phyloP scores from a whole-genome alignment of 2,329 filamentous ascomycete species.

The Xylaria sp. region DNA sequence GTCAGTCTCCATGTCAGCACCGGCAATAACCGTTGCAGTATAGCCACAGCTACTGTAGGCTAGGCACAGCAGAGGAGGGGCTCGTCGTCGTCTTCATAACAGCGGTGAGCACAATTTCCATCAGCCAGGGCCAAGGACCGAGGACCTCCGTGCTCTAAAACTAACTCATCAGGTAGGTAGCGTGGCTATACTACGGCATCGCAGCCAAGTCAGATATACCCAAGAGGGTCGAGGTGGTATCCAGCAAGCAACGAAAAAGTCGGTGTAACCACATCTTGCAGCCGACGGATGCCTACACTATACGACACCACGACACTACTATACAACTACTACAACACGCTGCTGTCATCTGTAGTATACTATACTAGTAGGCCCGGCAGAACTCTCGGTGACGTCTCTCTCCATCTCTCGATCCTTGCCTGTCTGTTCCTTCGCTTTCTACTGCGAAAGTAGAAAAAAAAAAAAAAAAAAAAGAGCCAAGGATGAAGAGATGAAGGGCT shows the following conservation, averaged over 20 bases:
- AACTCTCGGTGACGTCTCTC: slow-evolving; percentile 29
- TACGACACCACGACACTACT: background rate
- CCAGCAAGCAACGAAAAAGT: slow-evolving; percentile 31
- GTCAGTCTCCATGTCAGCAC: slow-evolving; percentile 20
- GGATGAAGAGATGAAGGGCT: background rate
- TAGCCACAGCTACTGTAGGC: slow-evolving; percentile 6
- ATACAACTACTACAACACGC: background rate
- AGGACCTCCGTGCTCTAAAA: slow-evolving; percentile 25
- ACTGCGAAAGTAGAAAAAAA: background rate
- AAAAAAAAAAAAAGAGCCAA: background rate
- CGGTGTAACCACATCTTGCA: slow-evolving; percentile 38
- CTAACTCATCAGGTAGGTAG: slow-evolving; percentile 14
- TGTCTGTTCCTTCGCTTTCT: background rate
- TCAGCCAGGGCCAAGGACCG: slow-evolving; percentile 28
- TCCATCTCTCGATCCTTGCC: background rate
- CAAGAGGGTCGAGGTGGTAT: slow-evolving; percentile 19
- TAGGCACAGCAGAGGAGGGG: slow-evolving; percentile 5
- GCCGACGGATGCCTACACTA: slow-evolving; percentile 23
- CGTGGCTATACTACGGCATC: background rate
- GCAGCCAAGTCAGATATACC: slow-evolving; percentile 7
- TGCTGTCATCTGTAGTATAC: slow-evolving; percentile 1
- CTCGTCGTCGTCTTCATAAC: slow-evolving; percentile 20
- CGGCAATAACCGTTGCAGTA: slow-evolving; percentile 32
- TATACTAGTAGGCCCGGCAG: slow-evolving; percentile 16
- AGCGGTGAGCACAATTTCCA: slow-evolving; percentile 34